Evolutionary conservation across 805 yeast species (phyloP).

Genomic region (Starmerella floricola): DNA sequence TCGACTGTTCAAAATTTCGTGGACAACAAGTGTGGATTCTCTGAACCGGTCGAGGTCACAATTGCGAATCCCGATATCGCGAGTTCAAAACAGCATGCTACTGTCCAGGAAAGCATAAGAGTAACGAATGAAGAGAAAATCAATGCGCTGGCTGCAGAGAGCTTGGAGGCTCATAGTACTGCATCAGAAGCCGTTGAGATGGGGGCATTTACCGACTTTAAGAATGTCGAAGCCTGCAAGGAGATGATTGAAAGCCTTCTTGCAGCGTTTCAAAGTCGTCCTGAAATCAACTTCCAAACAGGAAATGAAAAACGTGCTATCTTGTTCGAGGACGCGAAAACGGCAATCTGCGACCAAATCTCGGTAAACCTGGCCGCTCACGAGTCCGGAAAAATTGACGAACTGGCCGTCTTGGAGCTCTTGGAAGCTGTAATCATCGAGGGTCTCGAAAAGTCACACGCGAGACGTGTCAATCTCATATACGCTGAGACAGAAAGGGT

Average conservation of each 20-base stretch:
- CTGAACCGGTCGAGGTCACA: too few relatives aligned
- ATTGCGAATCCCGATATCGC: too few relatives aligned
- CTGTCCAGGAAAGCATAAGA: too few relatives aligned
- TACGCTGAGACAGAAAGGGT: conserved; percentile 7
- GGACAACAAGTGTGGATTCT: too few relatives aligned
- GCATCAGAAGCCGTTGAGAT: not conserved
- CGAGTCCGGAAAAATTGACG: not conserved
- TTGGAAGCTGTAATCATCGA: conserved; percentile 1
- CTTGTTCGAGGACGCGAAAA: not conserved
- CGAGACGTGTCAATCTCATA: conserved; percentile 4
- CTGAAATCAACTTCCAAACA: not conserved
- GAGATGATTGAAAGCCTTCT: too few relatives aligned
- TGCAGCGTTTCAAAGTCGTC: too few relatives aligned
- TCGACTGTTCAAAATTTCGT: too few relatives aligned
- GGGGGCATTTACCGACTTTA: too few relatives aligned
- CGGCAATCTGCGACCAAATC: not conserved
- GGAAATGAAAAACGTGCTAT: not conserved
- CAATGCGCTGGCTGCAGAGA: not conserved
- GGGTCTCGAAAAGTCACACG: conserved; percentile 1
- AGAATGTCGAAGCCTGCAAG: too few relatives aligned
- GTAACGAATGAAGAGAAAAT: not conserved
- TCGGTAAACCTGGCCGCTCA: not conserved
- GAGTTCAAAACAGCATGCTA: too few relatives aligned
- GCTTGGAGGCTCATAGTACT: not conserved
- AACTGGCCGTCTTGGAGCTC: not conserved